Conservation (phyloP, 1,284 basidiomycete species). For the Wallemia mellicola region DNA sequence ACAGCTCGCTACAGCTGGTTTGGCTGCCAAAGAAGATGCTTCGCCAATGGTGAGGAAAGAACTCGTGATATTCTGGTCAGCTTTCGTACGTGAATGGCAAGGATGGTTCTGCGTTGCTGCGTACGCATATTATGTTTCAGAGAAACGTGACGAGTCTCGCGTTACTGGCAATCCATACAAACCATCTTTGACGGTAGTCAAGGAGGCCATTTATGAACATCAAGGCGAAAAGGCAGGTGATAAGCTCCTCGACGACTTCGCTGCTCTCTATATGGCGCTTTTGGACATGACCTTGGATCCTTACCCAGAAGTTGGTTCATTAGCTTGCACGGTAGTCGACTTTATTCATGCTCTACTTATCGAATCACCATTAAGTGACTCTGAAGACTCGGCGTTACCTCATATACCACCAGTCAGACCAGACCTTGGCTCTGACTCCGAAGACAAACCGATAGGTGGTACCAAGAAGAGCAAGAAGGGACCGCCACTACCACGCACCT, state of each 20-base stretch:
- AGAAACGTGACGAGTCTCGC: conserved; percentile 20
- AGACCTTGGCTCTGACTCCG: background rate
- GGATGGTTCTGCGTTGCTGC: conserved; percentile 87
- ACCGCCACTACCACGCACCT: background rate
- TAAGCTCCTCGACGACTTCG: conserved; percentile 59
- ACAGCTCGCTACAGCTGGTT: conserved; percentile 24
- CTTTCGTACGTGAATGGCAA: conserved; percentile 79
- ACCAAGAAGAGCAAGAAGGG: background rate
- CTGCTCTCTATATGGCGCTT: conserved; percentile 66
- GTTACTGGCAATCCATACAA: conserved; percentile 29
- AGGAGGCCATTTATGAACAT: conserved; percentile 27
- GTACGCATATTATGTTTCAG: conserved; percentile 71
- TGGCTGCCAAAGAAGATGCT: conserved; percentile 62
- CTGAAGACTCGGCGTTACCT: conserved; percentile 33
- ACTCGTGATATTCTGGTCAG: conserved; percentile 64
- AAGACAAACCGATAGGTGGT: background rate
- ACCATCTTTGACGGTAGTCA: conserved; percentile 18
- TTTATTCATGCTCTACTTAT: conserved; percentile 68
- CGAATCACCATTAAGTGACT: conserved; percentile 50
- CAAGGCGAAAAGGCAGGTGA: conserved; percentile 37
- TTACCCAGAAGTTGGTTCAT: conserved; percentile 65
- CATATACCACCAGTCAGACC: conserved; percentile 1
- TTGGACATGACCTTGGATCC: conserved; percentile 79
- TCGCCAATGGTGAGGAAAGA: conserved; percentile 92
- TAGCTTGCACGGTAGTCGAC: conserved; percentile 72